A percentile compares a stretch with the other conserved stretches of the same genome.
Conservation (phyloP, 2,329 filamentous ascomycete species). For the Fusarium graminum region DNA sequence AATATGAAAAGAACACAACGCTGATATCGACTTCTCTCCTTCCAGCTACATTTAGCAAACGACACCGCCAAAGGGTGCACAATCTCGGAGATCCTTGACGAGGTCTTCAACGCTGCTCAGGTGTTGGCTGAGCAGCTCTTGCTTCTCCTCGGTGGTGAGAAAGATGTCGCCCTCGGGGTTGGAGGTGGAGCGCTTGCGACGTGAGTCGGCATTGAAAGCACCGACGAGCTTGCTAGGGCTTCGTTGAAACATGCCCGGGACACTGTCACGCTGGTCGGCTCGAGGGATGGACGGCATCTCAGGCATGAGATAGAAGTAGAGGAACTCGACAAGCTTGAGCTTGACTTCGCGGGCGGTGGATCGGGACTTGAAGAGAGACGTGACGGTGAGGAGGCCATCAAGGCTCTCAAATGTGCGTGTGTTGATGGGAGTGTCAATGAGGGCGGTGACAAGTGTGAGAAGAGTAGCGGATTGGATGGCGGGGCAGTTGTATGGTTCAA, state of each 20-base stretch:
- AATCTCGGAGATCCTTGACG: conserved; percentile 85
- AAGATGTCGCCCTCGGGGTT: conserved; percentile 56
- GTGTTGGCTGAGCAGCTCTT: conserved; percentile 80
- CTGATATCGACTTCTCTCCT: not conserved
- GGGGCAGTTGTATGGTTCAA: conserved; percentile 91
- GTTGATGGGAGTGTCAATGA: conserved; percentile 88
- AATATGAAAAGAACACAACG: conserved; percentile 11
- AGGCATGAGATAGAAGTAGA: conserved; percentile 99
- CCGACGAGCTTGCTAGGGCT: conserved; percentile 77
- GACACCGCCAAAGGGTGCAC: conserved; percentile 77
- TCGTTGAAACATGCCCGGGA: conserved; percentile 70
- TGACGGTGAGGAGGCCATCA: conserved; percentile 91
- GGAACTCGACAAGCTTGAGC: conserved; percentile 94
- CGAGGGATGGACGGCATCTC: conserved; percentile 75
- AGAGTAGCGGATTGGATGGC: conserved; percentile 92
- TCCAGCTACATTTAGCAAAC: conserved; percentile 55
- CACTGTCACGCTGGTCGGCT: conserved; percentile 60
- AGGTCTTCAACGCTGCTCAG: conserved; percentile 86
- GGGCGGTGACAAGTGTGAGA: conserved; percentile 87
- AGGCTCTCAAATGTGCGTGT: conserved; percentile 92
- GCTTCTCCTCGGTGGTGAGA: conserved; percentile 83
- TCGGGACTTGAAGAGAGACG: conserved; percentile 91
- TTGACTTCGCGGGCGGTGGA: conserved; percentile 90
- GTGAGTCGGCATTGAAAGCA: conserved; percentile 61
- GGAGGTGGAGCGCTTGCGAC: conserved; percentile 53